Conservation (phyloP, 805 yeast species). For the Schizosaccharomyces octosporus region DNA sequence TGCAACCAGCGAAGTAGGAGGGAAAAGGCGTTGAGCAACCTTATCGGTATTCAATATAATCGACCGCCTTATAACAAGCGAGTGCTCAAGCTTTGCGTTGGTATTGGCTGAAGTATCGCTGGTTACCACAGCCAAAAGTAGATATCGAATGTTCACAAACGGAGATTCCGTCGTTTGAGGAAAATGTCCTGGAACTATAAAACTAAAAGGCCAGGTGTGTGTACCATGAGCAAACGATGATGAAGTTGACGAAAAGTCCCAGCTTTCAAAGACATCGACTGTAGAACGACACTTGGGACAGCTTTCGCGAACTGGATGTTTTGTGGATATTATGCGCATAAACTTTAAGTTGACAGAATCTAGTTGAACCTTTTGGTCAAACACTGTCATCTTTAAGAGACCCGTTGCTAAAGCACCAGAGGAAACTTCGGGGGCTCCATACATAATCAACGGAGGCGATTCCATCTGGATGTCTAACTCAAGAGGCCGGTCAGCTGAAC, state of each 20-base stretch:
- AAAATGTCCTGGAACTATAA: conserved; percentile 61
- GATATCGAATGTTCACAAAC: conserved; percentile 52
- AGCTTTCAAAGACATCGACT: conserved; percentile 43
- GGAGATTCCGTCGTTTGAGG: conserved; percentile 44
- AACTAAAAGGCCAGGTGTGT: conserved; percentile 82
- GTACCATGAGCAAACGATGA: conserved; percentile 37
- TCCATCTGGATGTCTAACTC: conserved; percentile 35
- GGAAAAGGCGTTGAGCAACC: conserved; percentile 72
- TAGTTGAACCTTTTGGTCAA: conserved; percentile 19
- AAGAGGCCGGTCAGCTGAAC: neutral
- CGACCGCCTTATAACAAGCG: conserved; percentile 52
- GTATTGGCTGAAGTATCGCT: conserved; percentile 8
- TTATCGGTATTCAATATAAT: conserved; percentile 61
- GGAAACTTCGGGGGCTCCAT: conserved; percentile 54
- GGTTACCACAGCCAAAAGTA: conserved; percentile 30
- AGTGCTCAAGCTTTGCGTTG: conserved; percentile 25
- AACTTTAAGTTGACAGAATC: conserved; percentile 37
- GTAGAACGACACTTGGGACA: conserved; percentile 37
- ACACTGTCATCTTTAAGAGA: conserved; percentile 34
- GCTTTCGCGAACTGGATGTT: conserved; percentile 34
- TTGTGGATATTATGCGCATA: conserved; percentile 43
- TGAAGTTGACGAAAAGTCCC: conserved; percentile 55
- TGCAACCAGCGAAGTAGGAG: conserved; percentile 81
- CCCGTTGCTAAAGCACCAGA: conserved; percentile 78
- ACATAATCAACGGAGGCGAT: conserved; percentile 73